Evolutionary conservation across 1,139 yeast genomes (phyloP), one percentile per base, ranked within the genome.

Genomic region (Eremothecium sinecaudum): DNA sequence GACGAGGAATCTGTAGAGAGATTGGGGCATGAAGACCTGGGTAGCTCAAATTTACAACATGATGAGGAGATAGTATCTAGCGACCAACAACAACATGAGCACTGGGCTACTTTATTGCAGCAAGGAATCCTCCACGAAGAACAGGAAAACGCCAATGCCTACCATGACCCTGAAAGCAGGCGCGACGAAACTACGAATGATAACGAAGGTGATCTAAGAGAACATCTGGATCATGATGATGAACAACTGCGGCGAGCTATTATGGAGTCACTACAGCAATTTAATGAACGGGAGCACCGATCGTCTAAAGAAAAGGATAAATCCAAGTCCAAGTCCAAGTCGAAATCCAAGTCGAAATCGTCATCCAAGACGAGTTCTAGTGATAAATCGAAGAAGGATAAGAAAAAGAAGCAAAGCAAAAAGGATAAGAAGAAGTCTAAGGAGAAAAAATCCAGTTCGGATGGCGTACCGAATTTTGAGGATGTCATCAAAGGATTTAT

Each of bases 201-300:
- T 4, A 18, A 37, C 13, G 37, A 31, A 24, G 41, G 31, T 15
- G 32, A 22, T 13, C 26, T 41, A 5, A 31, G 38, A n/a, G 50
- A 50, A n/a, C 39, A 45, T 16, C 31, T 53, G 21, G 59, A 55
- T 35, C 55, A 51, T 31, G 59, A 53, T 31, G 59, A 55, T 35
- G 58, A 52, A 33, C 48, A 52, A 32, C 39, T 55, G 11, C 41
- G 59, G 35, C 44, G 45, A 18, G 59, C 59, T 8, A 55, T 55
- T 35, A 30, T 53, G 16, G 53, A 51, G 20, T 51, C 58, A 1
- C 34, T 55, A 21, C 50, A 52, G 17, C 50, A 47, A 16, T 28
- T 55, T 11, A 40, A 42, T 20, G 21, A 31, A 23, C 14, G 31
- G 18, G 22, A 42, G 31, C 18, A 29, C 22, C 35, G 31, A 28